Percentiles rank a stretch among this genome's conserved stretches.
Evolutionary conservation across 345 rosid species (phyloP).

Genomic region (Orychophragmus violaceus): DNA sequence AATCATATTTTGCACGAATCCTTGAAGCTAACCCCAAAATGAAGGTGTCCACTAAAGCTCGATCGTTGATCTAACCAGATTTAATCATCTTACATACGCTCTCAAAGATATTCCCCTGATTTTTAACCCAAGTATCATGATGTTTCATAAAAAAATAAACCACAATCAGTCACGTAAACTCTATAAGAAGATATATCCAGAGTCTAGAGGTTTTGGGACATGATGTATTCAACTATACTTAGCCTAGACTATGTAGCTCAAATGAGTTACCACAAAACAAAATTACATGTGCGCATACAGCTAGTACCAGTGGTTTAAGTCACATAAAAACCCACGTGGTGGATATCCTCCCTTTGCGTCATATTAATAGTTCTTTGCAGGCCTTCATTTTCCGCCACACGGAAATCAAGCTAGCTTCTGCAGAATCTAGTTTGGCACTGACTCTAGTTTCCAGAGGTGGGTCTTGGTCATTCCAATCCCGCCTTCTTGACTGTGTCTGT

Average conservation of each 20-base stretch:
- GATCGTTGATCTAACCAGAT: constrained; percentile 74
- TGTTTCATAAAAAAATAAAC: constrained; percentile 39
- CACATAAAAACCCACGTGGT: constrained; percentile 66
- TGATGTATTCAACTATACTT: too few species aligned
- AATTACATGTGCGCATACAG: constrained; percentile 67
- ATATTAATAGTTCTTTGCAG: constrained; percentile 63
- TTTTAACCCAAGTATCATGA: constrained; percentile 63
- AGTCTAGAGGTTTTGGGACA: too few species aligned
- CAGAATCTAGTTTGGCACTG: constrained; percentile 65
- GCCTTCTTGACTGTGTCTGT: constrained; percentile 86
- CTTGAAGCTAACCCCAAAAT: constrained; percentile 66
- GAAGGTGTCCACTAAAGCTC: constrained; percentile 74
- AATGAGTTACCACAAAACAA: too few species aligned
- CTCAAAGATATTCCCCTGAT: constrained; percentile 62
- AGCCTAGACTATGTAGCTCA: too few species aligned
- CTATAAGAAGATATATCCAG: too few species aligned
- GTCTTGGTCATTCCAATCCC: constrained; percentile 71
- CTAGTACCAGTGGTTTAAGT: constrained; percentile 61
- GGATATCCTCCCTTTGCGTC: constrained; percentile 60
- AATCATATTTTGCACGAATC: constrained; percentile 61
- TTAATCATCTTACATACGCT: constrained; percentile 61
- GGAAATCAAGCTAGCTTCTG: constrained; percentile 64
- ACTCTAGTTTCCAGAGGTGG: constrained; percentile 55
- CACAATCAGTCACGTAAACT: too few species aligned
- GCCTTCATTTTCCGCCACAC: constrained; percentile 78